Conservation (phyloP, 2,329 filamentous ascomycete genomes). For the Coniochaeta pulveracea region DNA sequence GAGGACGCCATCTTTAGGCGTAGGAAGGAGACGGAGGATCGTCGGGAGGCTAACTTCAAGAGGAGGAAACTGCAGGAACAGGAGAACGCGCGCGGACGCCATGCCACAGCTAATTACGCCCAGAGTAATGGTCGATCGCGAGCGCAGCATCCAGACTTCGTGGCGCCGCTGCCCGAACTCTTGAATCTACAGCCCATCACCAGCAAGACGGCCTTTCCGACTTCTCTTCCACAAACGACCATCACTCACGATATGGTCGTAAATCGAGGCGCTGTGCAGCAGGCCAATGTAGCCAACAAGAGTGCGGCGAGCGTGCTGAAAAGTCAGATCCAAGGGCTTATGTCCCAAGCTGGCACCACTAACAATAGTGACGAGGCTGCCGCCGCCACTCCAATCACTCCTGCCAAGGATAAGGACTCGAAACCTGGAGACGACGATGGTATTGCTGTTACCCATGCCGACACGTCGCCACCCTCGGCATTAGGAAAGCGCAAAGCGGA, state of each 20-base stretch:
- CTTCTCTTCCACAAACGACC: constrained; percentile 35
- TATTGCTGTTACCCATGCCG: constrained; percentile 6
- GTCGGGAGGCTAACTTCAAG: constrained; percentile 68
- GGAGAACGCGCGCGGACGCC: constrained; percentile 19
- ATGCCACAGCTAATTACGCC: constrained; percentile 4
- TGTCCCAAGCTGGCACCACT: constrained; percentile 12
- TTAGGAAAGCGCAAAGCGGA: constrained; percentile 64
- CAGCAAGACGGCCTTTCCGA: constrained; percentile 30
- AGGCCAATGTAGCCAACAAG: constrained; percentile 78
- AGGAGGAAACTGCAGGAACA: constrained; percentile 67
- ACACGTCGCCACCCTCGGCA: constrained; percentile 14
- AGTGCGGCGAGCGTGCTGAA: constrained; percentile 86
- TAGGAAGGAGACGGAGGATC: constrained; percentile 76
- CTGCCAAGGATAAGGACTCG: constrained; percentile 7
- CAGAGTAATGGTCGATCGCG: constrained; percentile 9
- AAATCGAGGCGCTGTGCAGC: constrained; percentile 54
- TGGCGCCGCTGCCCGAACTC: constrained; percentile 8
- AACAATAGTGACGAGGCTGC: no score
- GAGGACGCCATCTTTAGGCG: constrained; percentile 89
- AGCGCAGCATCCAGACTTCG: constrained; percentile 8
- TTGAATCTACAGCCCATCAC: constrained; percentile 23
- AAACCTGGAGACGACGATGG: constrained; percentile 6
- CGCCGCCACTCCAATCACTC: constrained; percentile 6
- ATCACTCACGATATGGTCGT: constrained; percentile 85
- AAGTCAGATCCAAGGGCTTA: constrained; percentile 54